phyloP scores from a whole-genome alignment of 2,329 filamentous ascomycete species.

The Beauveria caledonica region DNA sequence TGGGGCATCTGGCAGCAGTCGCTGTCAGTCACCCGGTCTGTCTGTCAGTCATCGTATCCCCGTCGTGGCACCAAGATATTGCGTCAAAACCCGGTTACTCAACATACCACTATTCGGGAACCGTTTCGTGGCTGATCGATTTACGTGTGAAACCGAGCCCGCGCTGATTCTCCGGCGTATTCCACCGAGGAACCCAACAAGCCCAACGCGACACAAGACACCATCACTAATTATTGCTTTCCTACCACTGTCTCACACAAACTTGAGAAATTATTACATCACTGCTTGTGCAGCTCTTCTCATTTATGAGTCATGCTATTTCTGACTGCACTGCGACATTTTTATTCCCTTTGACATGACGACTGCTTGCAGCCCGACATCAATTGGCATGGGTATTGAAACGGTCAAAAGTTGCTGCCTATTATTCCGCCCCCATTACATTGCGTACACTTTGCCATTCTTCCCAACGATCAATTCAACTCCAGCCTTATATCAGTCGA shows the following conservation, averaged over 20 bases:
- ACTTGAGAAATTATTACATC: not conserved
- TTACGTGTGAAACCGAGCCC: not conserved
- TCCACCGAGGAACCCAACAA: not conserved
- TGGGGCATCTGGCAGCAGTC: conserved; percentile 3
- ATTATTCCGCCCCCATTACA: not conserved
- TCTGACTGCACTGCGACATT: not conserved
- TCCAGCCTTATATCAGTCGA: not conserved
- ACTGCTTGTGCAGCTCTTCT: not conserved
- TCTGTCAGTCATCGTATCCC: not conserved
- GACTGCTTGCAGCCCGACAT: not conserved
- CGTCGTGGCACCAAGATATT: not conserved
- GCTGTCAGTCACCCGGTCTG: not conserved
- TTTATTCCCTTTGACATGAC: not conserved
- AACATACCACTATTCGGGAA: not conserved
- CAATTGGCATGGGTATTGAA: not conserved
- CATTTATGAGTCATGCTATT: not conserved
- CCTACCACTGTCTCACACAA: not conserved
- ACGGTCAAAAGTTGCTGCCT: not conserved
- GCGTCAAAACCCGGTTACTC: not conserved
- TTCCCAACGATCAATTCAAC: not conserved
- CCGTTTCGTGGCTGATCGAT: not conserved
- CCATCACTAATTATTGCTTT: not conserved
- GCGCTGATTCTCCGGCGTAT: not conserved
- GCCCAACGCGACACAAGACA: not conserved
- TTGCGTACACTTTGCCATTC: not conserved